These are phyloP conservation scores for Penicillium simplicissimum DNA, from an alignment of 495 filamentous ascomycete species.

Conservation along the genomic window DNA sequence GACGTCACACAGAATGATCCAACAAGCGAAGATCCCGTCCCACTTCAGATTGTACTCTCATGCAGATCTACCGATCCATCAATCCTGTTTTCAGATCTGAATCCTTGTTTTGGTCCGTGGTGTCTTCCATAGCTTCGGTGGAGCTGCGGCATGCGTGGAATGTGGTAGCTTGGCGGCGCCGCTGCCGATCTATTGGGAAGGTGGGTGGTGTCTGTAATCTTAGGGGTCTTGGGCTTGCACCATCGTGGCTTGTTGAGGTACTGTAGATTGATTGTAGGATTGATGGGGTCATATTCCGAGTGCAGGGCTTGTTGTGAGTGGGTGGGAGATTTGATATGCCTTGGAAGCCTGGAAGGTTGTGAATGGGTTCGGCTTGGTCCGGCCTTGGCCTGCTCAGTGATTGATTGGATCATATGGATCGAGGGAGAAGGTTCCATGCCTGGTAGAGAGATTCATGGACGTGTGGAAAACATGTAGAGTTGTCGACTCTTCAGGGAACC, in stretches of 20 bases:
- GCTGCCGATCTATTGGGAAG: conserved; percentile 3
- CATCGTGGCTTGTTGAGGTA: neutral
- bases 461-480: neutral
- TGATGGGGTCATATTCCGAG: neutral
- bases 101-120: conserved; percentile 15
- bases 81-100: conserved; percentile 24
- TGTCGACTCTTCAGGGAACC: neutral
- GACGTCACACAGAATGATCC: conserved; percentile 5
- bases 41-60: neutral
- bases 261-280: neutral
- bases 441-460: neutral
- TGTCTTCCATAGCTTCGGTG: conserved; percentile 12
- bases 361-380: neutral
- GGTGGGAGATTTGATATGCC: neutral
- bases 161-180: conserved; percentile 17
- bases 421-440: neutral
- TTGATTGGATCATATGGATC: neutral
- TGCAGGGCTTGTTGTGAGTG: neutral
- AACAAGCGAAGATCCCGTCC: conserved; percentile 6
- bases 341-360: neutral
- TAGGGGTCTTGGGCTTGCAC: neutral
- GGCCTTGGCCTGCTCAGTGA: neutral
- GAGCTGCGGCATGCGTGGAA: conserved; percentile 5
- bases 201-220: neutral
- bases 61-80: conserved; percentile 20